These are phyloP conservation scores for Mycena filopes DNA, from an alignment of 768 basidiomycete species.

Conservation along the genomic window DNA sequence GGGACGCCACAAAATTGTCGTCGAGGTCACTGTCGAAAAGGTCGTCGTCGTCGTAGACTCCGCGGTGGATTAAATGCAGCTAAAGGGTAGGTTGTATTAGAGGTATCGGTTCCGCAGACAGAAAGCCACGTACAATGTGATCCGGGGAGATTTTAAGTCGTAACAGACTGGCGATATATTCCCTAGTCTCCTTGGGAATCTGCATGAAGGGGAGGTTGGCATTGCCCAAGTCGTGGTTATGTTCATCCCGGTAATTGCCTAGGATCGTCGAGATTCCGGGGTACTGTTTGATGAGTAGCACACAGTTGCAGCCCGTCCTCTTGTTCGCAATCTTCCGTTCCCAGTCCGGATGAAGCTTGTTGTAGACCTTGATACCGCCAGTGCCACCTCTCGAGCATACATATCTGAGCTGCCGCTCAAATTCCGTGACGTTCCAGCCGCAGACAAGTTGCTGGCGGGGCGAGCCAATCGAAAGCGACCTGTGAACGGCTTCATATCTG, in stretches of 20 bases:
- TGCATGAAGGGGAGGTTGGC: conserved; percentile 6
- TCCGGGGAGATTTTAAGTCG: not conserved
- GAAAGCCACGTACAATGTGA: not conserved
- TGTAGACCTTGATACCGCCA: too few relatives aligned
- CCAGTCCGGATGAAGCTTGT: too few relatives aligned
- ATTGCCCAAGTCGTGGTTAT: conserved; percentile 5
- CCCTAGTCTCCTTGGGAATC: conserved; percentile 6
- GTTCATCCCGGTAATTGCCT: not conserved
- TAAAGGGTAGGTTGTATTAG: not conserved
- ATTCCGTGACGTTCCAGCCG: too few relatives aligned
- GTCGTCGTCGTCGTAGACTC: conserved; percentile 4
- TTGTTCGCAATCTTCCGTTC: not conserved
- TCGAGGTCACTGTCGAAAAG: not conserved
- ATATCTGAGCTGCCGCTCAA: too few relatives aligned
- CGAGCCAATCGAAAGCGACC: too few relatives aligned
- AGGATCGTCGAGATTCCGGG: not conserved
- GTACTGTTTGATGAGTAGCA: conserved; percentile 1
- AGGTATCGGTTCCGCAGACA: too few relatives aligned
- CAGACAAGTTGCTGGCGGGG: too few relatives aligned
- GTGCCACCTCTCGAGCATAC: too few relatives aligned
- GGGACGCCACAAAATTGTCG: not conserved
- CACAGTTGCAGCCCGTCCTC: conserved; percentile 1
- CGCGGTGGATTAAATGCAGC: not conserved
- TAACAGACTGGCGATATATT: conserved; percentile 11
- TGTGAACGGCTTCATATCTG: too few relatives aligned